Conservation (phyloP, 2,329 filamentous ascomycete species). For the Sclerotinia borealis region DNA sequence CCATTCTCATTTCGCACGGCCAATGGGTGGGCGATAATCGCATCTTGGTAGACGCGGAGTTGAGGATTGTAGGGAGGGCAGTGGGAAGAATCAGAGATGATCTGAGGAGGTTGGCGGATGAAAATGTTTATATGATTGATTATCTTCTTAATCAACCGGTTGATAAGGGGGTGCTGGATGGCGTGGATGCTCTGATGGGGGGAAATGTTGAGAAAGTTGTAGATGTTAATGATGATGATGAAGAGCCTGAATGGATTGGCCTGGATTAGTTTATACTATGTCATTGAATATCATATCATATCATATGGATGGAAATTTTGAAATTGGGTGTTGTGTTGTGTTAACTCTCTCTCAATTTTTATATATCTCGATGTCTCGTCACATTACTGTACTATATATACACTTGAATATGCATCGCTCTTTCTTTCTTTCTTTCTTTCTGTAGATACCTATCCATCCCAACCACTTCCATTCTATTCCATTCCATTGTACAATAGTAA, state of each 20-base stretch:
- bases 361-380: too few species aligned
- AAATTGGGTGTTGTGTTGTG: too few species aligned
- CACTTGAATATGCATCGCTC: too few species aligned
- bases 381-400: too few species aligned
- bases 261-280: conserved; percentile 36
- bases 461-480: too few species aligned
- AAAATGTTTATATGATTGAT: conserved; percentile 84
- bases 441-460: too few species aligned
- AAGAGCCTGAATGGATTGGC: conserved; percentile 47
- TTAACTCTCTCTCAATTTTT: too few species aligned
- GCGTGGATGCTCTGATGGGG: conserved; percentile 32
- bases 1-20: conserved; percentile 74
- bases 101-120: conserved; percentile 74
- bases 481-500: too few species aligned
- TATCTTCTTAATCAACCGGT: conserved; percentile 60
- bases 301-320: too few species aligned
- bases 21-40: conserved; percentile 77
- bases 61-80: conserved; percentile 75
- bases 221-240: conserved; percentile 32
- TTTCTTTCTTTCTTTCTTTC: too few species aligned
- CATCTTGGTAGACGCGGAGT: conserved; percentile 73
- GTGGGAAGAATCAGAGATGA: conserved; percentile 76
- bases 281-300: conserved; percentile 4
- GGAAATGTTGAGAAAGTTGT: conserved; percentile 32
- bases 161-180: conserved; percentile 24